Base-by-base conservation (phyloP, 495 filamentous ascomycete species). In the Tuber microsphaerosporum region DNA sequence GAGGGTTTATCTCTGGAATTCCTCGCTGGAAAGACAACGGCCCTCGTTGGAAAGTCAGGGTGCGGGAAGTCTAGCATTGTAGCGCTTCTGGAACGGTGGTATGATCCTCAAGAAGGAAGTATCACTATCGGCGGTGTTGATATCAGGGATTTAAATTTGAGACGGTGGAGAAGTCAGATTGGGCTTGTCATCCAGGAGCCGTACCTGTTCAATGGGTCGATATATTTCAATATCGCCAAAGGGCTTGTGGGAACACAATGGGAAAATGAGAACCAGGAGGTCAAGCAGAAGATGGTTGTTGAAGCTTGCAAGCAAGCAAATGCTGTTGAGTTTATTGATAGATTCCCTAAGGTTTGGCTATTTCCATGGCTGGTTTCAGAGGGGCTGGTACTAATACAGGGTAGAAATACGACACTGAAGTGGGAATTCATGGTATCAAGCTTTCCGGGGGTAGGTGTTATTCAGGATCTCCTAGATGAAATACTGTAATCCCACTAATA, bases 21-120 rank as follows among this genome's bases (percentile, higher is more conserved):
- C 56, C 68, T 70, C 31, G 77, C 44, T 16, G 75, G 81, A 16
- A 82, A 81, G 41, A 82, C 75, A 1, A 82, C 81, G 0, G 81
- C 80, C 5, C 75, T 82, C 37, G 75, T 82, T 39, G 81, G 81
- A 2, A 72, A 75, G 17, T 92, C 90, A 1, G 91, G 91, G 10
- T 90, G 89, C 34, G 92, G 91, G 16, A 94, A 86, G 81, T 90
- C 88, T 72, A 93, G 91, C 0, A 88, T 93, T 68, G 88, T 91
- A 0, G 88, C 86, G 0, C 82, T 93, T 31, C 72, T 91, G 14
- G 88, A 91, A 80, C 82, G 91, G 71, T 91, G 88, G 87, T 93
- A 93, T 77, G 85, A 87, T 69, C 80, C 86, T 0, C 77, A 81
- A 31, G 71, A 77, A 48, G 81, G 81, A 1, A 72, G 69, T n/a